Evolutionary conservation across 164 flowering plant species (phyloP).

Genomic region (Vitis vinifera): DNA sequence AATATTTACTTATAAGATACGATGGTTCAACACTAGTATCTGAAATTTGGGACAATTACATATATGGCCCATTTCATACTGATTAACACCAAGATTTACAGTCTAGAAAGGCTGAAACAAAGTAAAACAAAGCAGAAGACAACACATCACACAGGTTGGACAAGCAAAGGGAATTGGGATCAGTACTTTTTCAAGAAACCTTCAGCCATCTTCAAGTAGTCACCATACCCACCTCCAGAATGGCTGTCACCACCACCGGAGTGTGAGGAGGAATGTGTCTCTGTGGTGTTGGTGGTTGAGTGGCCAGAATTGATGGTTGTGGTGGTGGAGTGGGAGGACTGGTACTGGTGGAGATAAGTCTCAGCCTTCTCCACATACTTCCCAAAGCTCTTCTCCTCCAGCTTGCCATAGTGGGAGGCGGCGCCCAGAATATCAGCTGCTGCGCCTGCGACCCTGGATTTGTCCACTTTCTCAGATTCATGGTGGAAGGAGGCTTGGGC

Average conservation of each 20-base stretch:
- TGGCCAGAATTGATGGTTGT: slow-evolving; percentile 12
- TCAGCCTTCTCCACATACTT: slow-evolving; percentile 49
- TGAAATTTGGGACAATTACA: no score
- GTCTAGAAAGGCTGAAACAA: neutral
- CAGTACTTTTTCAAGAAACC: slow-evolving; percentile 40
- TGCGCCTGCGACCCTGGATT: slow-evolving; percentile 45
- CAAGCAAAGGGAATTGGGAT: neutral
- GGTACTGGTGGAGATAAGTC: slow-evolving; percentile 45
- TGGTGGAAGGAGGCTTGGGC: slow-evolving; percentile 26
- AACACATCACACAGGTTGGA: neutral
- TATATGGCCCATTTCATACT: no score
- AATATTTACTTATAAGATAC: no score
- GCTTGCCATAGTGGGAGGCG: slow-evolving; percentile 45
- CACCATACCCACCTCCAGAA: slow-evolving; percentile 41
- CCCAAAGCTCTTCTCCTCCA: slow-evolving; percentile 40
- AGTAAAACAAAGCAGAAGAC: neutral
- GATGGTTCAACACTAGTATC: no score
- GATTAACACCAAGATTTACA: no score
- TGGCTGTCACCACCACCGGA: slow-evolving; percentile 12
- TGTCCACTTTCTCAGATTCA: slow-evolving; percentile 36
- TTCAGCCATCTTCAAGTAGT: slow-evolving; percentile 49
- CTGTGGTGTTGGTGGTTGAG: slow-evolving; percentile 12
- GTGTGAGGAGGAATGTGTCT: neutral
- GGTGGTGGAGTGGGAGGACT: slow-evolving; percentile 26
- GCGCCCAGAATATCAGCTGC: slow-evolving; percentile 47